Base-by-base conservation (phyloP, 768 basidiomycete genomes). In the Trametes villosa region DNA sequence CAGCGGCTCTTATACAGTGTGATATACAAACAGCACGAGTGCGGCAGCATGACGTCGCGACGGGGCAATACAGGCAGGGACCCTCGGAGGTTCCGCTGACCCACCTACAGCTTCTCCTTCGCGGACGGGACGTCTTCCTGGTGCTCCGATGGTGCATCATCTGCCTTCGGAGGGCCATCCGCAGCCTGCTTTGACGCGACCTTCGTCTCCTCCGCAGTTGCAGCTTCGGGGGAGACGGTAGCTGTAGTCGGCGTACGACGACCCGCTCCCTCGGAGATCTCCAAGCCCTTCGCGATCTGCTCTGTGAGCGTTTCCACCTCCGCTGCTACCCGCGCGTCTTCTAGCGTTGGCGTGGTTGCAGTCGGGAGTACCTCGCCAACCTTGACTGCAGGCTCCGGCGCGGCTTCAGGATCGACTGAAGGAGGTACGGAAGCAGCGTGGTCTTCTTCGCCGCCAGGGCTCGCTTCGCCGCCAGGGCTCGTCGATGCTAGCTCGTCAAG, bases 61-160 rank as follows among this genome's bases (percentile, higher is more conserved):
- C 26, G 31, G n/a, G 11, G 24, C 48, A 34, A 34, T 33, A 45
- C 33, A 36, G 12, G 24, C 36, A 2, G 51, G 24, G 22, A 17
- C 33, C 9, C n/a, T 34, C 50, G 22, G 33, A 31, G 26, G 42
- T 20, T 15, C 53, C 53, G 31, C 26, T 38, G 46, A 57, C 47
- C 47, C 26, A 57, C 55, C 55, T 57, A 57, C 55, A 57, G 36
- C 55, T 49, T 57, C 46, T 57, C 55, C 34, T 49, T 57, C 17
- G 55, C 47, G 17, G 55, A 2, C 34, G 18, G 26, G 11, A 6
- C 27, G n/a, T 20, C 38, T 31, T 57, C 36, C 46, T 38, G 30
- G 18, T 9, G 34, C 27, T 49, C 46, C 36, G 55, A 49, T 41
- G 47, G 31, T 26, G 46, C 46, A 41, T 56, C 46, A 41, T 9